Evolutionary conservation across 345 rosid genomes (phyloP).

Genomic region (Microthlaspi erraticum): DNA sequence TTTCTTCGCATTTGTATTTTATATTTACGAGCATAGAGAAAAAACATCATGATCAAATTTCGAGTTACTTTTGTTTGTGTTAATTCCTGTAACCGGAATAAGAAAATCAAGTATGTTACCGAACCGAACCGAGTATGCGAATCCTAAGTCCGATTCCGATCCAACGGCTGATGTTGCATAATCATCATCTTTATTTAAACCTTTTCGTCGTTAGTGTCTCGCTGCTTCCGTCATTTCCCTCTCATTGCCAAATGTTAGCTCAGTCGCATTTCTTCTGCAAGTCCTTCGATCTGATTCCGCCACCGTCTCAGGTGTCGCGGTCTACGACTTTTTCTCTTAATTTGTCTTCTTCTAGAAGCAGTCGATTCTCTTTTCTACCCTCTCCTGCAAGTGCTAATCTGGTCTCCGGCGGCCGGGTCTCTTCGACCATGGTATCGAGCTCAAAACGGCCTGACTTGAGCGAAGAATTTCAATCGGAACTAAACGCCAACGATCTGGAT

Average conservation of each 20-base stretch:
- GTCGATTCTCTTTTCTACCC: neutral
- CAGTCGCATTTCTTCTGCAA: conserved; percentile 33
- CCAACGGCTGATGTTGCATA: conserved; percentile 38
- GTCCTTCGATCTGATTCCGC: conserved; percentile 35
- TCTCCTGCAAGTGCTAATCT: conserved; percentile 6
- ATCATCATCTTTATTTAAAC: neutral
- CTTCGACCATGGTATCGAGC: conserved; percentile 47
- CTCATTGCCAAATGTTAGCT: conserved; percentile 34
- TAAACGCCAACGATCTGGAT: conserved; percentile 50
- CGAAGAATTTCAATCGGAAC: conserved; percentile 8
- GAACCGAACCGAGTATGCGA: conserved; percentile 4
- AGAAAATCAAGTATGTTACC: neutral
- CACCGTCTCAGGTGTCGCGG: conserved; percentile 39
- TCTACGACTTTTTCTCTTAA: conserved; percentile 19
- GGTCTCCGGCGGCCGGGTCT: conserved; percentile 23
- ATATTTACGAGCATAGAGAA: no score
- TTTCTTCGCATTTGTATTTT: no score
- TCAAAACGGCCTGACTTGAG: conserved; percentile 36
- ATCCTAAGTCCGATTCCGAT: neutral
- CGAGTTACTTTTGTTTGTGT: no score
- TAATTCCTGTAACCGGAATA: neutral
- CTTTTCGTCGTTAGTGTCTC: neutral
- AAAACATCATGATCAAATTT: no score
- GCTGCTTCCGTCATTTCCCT: conserved; percentile 8
- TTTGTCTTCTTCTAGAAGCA: conserved; percentile 6